Conservation (phyloP, 2,329 filamentous ascomycete species). For the Arthroderma sp. region DNA sequence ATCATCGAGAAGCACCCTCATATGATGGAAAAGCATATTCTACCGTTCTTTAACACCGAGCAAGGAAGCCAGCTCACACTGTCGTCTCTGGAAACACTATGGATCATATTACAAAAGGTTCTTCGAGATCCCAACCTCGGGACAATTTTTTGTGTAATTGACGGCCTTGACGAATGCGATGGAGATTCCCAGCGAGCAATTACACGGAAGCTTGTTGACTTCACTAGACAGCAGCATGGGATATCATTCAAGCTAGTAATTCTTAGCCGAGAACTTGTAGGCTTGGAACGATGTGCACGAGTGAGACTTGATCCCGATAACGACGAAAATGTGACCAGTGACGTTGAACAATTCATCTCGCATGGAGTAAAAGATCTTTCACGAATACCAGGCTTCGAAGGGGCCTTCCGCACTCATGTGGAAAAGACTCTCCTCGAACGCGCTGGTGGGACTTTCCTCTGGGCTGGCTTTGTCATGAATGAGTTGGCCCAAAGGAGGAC, state of each 20-base stretch:
- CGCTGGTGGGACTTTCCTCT: slow-evolving; percentile 23
- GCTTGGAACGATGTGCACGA: slow-evolving; percentile 1
- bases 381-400: neutral
- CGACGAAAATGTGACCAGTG: slow-evolving; percentile 11
- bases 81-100: slow-evolving; percentile 12
- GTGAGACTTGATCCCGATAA: slow-evolving; percentile 17
- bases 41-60: slow-evolving; percentile 8
- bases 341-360: slow-evolving; percentile 17
- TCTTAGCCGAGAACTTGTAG: slow-evolving; percentile 3
- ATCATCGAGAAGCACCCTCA: slow-evolving; percentile 10
- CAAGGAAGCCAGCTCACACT: slow-evolving; percentile 7
- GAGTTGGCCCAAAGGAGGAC: slow-evolving; percentile 11
- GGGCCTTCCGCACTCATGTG: slow-evolving; percentile 6
- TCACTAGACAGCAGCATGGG: neutral
- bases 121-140: slow-evolving; percentile 8
- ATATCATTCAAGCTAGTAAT: slow-evolving; percentile 6
- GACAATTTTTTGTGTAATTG: slow-evolving; percentile 16
- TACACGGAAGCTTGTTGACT: slow-evolving; percentile 6
- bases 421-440: slow-evolving; percentile 12
- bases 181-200: slow-evolving; percentile 7
- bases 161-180: slow-evolving; percentile 20
- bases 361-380: slow-evolving; percentile 12
- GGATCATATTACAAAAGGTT: slow-evolving; percentile 13
- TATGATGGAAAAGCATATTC: slow-evolving; percentile 10
- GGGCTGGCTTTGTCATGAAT: slow-evolving; percentile 17